A percentile compares a stretch with the other conserved stretches of the same genome.
These are phyloP conservation scores for Hippophae gyantsensis DNA, from an alignment of 306 rosid species.

Conservation along the genomic window DNA sequence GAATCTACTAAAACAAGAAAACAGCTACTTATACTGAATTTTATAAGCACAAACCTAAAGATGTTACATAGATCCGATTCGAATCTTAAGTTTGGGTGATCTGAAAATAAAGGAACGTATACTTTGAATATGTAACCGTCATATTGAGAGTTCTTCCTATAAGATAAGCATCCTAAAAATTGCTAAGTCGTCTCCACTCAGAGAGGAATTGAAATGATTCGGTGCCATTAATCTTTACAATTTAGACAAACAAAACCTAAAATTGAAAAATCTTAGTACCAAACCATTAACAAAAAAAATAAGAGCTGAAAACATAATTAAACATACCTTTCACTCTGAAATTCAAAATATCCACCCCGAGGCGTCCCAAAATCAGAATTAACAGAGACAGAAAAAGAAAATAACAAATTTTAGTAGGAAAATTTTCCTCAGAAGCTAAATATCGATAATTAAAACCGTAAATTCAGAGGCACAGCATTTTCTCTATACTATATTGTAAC, in stretches of 20 bases:
- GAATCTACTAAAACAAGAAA: conserved; percentile 11
- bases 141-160: not conserved
- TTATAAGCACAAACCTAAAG: conserved; percentile 2
- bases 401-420: not conserved
- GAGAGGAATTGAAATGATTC: conserved; percentile 4
- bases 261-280: not conserved
- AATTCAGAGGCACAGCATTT: conserved; percentile 26
- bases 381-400: not conserved
- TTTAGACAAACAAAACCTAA: conserved; percentile 9
- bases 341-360: conserved; percentile 12
- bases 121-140: not conserved
- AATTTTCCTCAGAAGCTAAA: conserved; percentile 13
- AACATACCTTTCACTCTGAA: conserved; percentile 37
- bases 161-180: no score
- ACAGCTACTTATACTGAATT: conserved; percentile 15
- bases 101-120: not conserved
- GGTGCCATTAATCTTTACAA: not conserved
- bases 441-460: conserved; percentile 4
- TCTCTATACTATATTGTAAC: conserved; percentile 35
- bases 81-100: conserved; percentile 7
- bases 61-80: conserved; percentile 21
- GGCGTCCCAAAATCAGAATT: not conserved
- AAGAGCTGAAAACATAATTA: conserved; percentile 8
- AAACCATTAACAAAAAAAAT: conserved; percentile 9
- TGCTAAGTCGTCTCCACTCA: not conserved